phyloP scores from a whole-genome alignment of 495 filamentous ascomycete species.

The Xylaria curta region DNA sequence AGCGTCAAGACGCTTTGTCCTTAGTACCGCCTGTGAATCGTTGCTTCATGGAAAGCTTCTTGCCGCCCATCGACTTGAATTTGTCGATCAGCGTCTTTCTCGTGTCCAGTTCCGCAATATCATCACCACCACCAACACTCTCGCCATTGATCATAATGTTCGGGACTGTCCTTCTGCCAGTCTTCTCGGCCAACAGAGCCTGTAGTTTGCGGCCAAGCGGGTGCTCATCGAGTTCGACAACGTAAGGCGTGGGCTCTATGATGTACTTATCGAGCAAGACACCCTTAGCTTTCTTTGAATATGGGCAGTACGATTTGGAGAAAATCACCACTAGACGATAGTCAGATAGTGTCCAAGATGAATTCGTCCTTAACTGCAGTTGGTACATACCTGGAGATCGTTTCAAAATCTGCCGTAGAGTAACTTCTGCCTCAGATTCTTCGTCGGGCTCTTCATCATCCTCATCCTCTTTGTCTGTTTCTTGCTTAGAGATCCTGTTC shows the following conservation, averaged over 20 bases:
- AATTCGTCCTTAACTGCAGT: background rate
- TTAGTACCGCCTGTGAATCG: slow-evolving; percentile 42
- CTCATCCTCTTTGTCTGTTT: slow-evolving; percentile 42
- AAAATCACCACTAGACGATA: slow-evolving; percentile 82
- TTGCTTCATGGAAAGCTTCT: slow-evolving; percentile 61
- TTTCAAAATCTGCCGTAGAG: slow-evolving; percentile 79
- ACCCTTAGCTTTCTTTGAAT: slow-evolving; percentile 79
- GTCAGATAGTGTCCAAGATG: slow-evolving; percentile 6
- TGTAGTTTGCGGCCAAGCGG: slow-evolving; percentile 75
- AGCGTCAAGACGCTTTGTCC: slow-evolving; percentile 27
- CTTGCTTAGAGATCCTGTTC: slow-evolving; percentile 36
- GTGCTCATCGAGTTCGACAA: slow-evolving; percentile 91
- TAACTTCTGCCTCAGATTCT: slow-evolving; percentile 62
- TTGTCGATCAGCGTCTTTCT: slow-evolving; percentile 73
- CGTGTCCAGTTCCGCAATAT: slow-evolving; percentile 74
- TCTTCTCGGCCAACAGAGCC: slow-evolving; percentile 67
- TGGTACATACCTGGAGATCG: slow-evolving; percentile 71
- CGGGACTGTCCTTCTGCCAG: slow-evolving; percentile 84
- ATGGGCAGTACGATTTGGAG: slow-evolving; percentile 90
- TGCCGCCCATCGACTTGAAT: slow-evolving; percentile 74
- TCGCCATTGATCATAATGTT: slow-evolving; percentile 88
- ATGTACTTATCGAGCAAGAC: slow-evolving; percentile 82
- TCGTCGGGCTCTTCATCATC: slow-evolving; percentile 60
- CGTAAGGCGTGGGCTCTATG: slow-evolving; percentile 80
- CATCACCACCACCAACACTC: slow-evolving; percentile 91